phyloP scores from a whole-genome alignment of 306 rosid species.

The Vicia villosa region DNA sequence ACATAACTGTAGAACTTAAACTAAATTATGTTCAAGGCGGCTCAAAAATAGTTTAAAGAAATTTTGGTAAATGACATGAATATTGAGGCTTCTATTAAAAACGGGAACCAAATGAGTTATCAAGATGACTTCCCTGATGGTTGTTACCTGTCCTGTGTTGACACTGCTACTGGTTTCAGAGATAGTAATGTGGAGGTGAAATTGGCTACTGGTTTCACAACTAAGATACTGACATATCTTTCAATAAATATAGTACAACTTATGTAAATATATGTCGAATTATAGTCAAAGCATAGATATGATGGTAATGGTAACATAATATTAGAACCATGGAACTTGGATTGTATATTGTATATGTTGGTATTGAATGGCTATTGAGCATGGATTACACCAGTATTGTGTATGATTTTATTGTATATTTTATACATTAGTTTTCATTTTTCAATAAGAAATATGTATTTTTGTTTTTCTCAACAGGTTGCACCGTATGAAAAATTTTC shows the following conservation, averaged over 20 bases:
- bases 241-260: no score
- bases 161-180: conserved; percentile 65
- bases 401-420: conserved; percentile 24
- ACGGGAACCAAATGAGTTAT: conserved; percentile 39
- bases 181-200: conserved; percentile 81
- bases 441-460: background rate
- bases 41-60: conserved; percentile 56
- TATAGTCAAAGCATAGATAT: background rate
- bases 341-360: background rate
- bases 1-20: no score
- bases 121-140: conserved; percentile 48
- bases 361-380: background rate
- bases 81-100: conserved; percentile 44
- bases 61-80: conserved; percentile 36
- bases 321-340: background rate
- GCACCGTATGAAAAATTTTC: conserved; percentile 74
- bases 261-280: background rate
- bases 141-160: conserved; percentile 58
- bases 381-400: background rate
- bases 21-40: conserved; percentile 78
- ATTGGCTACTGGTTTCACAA: conserved; percentile 79
- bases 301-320: conserved; percentile 19
- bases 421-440: conserved; percentile 8
- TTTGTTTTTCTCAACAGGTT: conserved; percentile 53
- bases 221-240: conserved; percentile 57